phyloP scores from a whole-genome alignment of 352 stramenopile genomes.

The Globisporangium parvum region DNA sequence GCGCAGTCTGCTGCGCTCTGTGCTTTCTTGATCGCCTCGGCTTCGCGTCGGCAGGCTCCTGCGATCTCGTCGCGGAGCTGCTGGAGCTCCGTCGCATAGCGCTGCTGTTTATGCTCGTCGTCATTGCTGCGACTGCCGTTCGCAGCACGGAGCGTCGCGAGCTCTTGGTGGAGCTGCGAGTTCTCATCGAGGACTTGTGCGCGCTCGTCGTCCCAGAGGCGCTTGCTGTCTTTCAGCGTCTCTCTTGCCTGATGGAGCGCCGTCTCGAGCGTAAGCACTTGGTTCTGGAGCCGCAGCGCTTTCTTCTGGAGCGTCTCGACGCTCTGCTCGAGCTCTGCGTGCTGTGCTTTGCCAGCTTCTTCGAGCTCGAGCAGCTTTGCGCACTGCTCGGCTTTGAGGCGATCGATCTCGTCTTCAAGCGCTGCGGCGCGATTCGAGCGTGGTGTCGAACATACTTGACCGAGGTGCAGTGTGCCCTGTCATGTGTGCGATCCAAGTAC shows the following conservation, averaged over 20 bases:
- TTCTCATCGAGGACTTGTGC: slow-evolving; percentile 17
- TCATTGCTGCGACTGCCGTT: neutral
- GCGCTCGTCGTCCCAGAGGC: slow-evolving; percentile 28
- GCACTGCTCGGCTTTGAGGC: slow-evolving; percentile 39
- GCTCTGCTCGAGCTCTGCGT: slow-evolving; percentile 21
- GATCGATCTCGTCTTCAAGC: slow-evolving; percentile 57
- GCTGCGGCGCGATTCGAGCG: slow-evolving; percentile 38
- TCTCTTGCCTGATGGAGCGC: slow-evolving; percentile 25
- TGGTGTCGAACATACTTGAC: slow-evolving; percentile 17
- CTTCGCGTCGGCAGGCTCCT: neutral
- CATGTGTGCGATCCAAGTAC: neutral
- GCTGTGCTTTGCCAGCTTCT: slow-evolving; percentile 20
- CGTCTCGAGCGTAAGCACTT: slow-evolving; percentile 41
- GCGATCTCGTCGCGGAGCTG: slow-evolving; percentile 5
- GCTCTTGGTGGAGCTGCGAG: slow-evolving; percentile 11
- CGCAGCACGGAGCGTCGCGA: slow-evolving; percentile 4
- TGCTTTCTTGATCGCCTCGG: neutral
- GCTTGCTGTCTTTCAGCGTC: slow-evolving; percentile 29
- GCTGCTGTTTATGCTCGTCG: neutral
- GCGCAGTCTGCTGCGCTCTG: slow-evolving; percentile 1
- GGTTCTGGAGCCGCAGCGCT: slow-evolving; percentile 48
- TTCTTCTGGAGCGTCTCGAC: slow-evolving; percentile 28
- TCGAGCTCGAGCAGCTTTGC: slow-evolving; percentile 30
- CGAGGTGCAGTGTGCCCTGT: slow-evolving; percentile 43
- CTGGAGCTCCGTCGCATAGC: slow-evolving; percentile 5